Percentiles rank a stretch among this genome's conserved stretches.
Evolutionary conservation across 2,329 filamentous ascomycete genomes (phyloP).

Genomic region (Dryadomyces quercivorus): DNA sequence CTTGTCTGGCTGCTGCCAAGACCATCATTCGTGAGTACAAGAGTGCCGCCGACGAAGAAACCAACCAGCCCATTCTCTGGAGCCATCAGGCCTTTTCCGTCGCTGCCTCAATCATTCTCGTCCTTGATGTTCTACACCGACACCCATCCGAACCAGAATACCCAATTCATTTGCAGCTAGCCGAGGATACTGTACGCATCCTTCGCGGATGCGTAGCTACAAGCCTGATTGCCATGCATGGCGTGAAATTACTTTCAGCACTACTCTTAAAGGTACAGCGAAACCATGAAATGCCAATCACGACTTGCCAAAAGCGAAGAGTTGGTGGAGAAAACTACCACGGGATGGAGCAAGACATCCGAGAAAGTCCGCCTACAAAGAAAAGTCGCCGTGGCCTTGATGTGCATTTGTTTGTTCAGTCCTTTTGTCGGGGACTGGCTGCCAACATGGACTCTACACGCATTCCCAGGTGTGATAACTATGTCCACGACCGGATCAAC

Average conservation of each 20-base stretch:
- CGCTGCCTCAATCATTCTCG: conserved; percentile 17
- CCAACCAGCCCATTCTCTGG: conserved; percentile 14
- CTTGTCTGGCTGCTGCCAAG: conserved; percentile 24
- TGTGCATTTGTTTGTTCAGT: conserved; percentile 17
- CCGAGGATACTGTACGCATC: conserved; percentile 19
- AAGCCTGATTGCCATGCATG: conserved; percentile 26
- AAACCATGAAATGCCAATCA: neutral
- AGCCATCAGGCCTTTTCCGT: conserved; percentile 18
- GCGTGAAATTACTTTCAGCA: conserved; percentile 22
- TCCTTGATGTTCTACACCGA: conserved; percentile 19
- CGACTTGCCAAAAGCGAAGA: neutral
- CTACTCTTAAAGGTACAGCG: conserved; percentile 14
- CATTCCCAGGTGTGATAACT: neutral
- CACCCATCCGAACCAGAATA: conserved; percentile 14
- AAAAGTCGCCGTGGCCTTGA: conserved; percentile 13
- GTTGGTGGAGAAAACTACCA: neutral
- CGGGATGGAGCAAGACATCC: neutral
- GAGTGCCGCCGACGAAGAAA: conserved; percentile 9
- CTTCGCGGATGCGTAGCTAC: conserved; percentile 18
- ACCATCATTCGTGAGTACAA: conserved; percentile 23
- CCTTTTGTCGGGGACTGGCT: conserved; percentile 14
- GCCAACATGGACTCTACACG: too few relatives aligned
- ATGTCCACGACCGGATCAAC: neutral
- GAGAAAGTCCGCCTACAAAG: neutral
- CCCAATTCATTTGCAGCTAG: conserved; percentile 19